A percentile compares a stretch with the other conserved stretches of the same genome.
phyloP scores from a whole-genome alignment of 352 stramenopile species.

The Pythium volutum region DNA sequence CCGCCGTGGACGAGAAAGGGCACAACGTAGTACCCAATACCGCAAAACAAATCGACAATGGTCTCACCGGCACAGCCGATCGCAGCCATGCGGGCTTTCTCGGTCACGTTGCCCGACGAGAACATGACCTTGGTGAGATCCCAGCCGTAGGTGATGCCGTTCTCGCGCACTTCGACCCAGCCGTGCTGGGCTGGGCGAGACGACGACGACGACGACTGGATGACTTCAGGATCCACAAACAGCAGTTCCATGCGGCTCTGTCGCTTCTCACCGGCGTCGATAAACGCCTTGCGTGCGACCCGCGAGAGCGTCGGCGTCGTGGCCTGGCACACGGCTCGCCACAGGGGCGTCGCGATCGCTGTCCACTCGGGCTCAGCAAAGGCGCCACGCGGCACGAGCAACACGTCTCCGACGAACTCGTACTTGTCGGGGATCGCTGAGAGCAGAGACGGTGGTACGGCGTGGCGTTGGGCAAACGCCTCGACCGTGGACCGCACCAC shows the following conservation, averaged over 20 bases:
- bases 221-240: constrained; percentile 45
- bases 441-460: constrained; percentile 22
- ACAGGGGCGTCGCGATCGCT: constrained; percentile 56
- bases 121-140: constrained; percentile 97
- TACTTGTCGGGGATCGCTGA: constrained; percentile 54
- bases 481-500: constrained; percentile 56
- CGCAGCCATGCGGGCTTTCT: constrained; percentile 93
- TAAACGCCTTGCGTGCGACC: constrained; percentile 80
- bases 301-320: constrained; percentile 55
- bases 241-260: constrained; percentile 77
- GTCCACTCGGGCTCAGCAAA: constrained; percentile 62
- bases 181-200: constrained; percentile 41
- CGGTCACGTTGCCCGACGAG: constrained; percentile 94
- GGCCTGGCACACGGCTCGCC: constrained; percentile 52
- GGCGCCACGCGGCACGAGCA: constrained; percentile 62
- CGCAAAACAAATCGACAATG: constrained; percentile 96
- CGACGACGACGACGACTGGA: constrained; percentile 29
- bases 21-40: constrained; percentile 98
- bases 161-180: constrained; percentile 90
- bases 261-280: constrained; percentile 73
- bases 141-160: constrained; percentile 94
- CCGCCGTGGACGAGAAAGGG: constrained; percentile 92
- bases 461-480: constrained; percentile 47
- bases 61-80: constrained; percentile 84
- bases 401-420: constrained; percentile 75